phyloP scores from a whole-genome alignment of 2,329 filamentous ascomycete species.

The Claviceps maximensis region DNA sequence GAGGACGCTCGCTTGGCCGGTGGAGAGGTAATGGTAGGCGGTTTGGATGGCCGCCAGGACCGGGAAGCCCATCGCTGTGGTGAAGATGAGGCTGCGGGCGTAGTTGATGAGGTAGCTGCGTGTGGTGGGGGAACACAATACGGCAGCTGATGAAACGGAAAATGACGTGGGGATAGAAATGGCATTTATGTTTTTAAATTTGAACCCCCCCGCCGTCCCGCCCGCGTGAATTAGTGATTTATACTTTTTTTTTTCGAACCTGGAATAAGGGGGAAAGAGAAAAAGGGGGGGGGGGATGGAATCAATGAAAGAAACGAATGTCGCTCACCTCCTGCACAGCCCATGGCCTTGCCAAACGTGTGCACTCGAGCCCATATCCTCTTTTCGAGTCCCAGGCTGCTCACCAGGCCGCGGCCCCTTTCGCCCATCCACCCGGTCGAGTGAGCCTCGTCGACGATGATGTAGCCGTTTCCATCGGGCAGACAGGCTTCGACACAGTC shows the following conservation, averaged over 20 bases:
- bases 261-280: not conserved
- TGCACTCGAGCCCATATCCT: constrained; percentile 45
- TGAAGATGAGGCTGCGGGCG: constrained; percentile 62
- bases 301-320: too few relatives aligned
- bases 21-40: constrained; percentile 41
- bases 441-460: constrained; percentile 58
- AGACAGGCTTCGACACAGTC: constrained; percentile 41
- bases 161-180: too few relatives aligned
- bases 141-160: constrained; percentile 24
- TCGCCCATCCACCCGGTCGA: constrained; percentile 47
- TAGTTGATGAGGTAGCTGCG: constrained; percentile 61
- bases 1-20: constrained; percentile 30
- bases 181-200: too few relatives aligned
- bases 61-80: constrained; percentile 53
- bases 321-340: constrained; percentile 53
- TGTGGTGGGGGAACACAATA: constrained; percentile 47
- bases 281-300: not conserved
- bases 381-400: constrained; percentile 39
- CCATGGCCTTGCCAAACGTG: constrained; percentile 56
- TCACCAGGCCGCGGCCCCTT: constrained; percentile 44
- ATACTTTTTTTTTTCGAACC: too few relatives aligned
- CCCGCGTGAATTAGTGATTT: not conserved
- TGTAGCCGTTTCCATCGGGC: constrained; percentile 42
- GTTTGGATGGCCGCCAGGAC: constrained; percentile 44
- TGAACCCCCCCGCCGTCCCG: too few relatives aligned